Conservation (phyloP, 352 stramenopile species). For the Globisporangium parvum region DNA sequence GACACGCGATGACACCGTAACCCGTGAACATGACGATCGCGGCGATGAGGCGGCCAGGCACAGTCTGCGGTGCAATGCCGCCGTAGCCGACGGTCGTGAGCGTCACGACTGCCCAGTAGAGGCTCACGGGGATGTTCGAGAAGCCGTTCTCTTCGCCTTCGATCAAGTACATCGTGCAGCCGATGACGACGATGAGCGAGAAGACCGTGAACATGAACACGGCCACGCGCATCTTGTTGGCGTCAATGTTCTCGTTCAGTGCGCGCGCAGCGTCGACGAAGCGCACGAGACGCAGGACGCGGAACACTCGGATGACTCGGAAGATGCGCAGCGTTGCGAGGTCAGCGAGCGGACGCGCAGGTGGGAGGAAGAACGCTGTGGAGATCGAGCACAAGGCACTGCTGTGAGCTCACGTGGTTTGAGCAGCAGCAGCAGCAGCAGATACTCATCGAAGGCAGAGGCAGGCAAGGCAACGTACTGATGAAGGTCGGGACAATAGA, state of each 20-base stretch:
- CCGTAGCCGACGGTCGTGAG: conserved; percentile 52
- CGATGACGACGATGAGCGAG: conserved; percentile 76
- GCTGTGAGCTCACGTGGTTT: not conserved
- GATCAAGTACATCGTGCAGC: conserved; percentile 81
- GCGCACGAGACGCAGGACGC: conserved; percentile 57
- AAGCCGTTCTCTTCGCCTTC: conserved; percentile 73
- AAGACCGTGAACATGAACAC: conserved; percentile 75
- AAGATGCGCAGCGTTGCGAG: conserved; percentile 72
- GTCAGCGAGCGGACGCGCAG: conserved; percentile 51
- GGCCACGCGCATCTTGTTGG: conserved; percentile 73
- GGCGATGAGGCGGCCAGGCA: conserved; percentile 38
- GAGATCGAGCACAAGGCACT: not conserved
- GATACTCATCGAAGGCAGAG: not conserved
- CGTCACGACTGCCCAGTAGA: conserved; percentile 52
- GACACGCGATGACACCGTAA: conserved; percentile 45
- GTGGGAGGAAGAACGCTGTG: conserved; percentile 44
- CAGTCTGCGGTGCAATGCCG: conserved; percentile 42
- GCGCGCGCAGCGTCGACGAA: conserved; percentile 66
- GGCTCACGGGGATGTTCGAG: conserved; percentile 52
- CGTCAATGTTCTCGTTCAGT: conserved; percentile 71
- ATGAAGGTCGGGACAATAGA: conserved; percentile 44
- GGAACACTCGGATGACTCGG: conserved; percentile 74
- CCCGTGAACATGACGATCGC: conserved; percentile 47
- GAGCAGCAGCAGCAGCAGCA: not conserved
- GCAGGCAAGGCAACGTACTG: conserved; percentile 10